Conservation (phyloP, 768 basidiomycete genomes). For the Pleurotus platypus region DNA sequence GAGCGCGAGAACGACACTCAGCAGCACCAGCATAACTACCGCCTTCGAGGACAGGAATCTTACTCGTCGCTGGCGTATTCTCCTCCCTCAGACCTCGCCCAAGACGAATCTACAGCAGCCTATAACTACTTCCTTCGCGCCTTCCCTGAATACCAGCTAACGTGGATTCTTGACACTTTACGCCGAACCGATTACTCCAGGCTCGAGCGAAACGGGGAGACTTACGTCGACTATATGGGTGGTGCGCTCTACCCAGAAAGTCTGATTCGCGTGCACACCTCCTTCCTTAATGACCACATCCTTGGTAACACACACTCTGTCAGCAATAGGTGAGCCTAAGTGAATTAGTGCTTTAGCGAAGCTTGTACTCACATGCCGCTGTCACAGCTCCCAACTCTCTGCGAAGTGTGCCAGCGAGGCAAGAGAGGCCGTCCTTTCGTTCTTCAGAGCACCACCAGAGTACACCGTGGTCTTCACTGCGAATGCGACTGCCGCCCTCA, state of each 20-base stretch:
- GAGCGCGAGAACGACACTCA: not conserved
- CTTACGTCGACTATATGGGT: slow-evolving; percentile 87
- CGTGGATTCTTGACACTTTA: slow-evolving; percentile 69
- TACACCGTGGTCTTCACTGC: slow-evolving; percentile 82
- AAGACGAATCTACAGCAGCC: slow-evolving; percentile 12
- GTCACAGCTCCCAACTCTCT: slow-evolving; percentile 64
- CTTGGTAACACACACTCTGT: slow-evolving; percentile 86
- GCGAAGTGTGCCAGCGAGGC: slow-evolving; percentile 65
- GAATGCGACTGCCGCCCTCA: slow-evolving; percentile 77
- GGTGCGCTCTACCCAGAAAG: slow-evolving; percentile 78
- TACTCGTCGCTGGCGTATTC: slow-evolving; percentile 28
- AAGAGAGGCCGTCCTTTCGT: slow-evolving; percentile 66
- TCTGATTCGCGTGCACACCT: slow-evolving; percentile 65
- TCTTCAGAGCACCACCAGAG: slow-evolving; percentile 71
- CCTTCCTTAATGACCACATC: slow-evolving; percentile 61
- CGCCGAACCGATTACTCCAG: slow-evolving; percentile 60
- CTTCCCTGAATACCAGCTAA: slow-evolving; percentile 53
- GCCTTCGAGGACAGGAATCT: slow-evolving; percentile 19
- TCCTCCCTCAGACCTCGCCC: slow-evolving; percentile 11
- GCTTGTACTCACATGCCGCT: slow-evolving; percentile 6
- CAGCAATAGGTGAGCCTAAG: slow-evolving; percentile 65
- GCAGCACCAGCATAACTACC: slow-evolving; percentile 4
- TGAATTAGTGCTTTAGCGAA: slow-evolving; percentile 12
- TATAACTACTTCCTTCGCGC: slow-evolving; percentile 18
- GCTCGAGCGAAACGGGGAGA: slow-evolving; percentile 60